phyloP scores from a whole-genome alignment of 768 basidiomycete genomes.

The Mrakia blollopis region DNA sequence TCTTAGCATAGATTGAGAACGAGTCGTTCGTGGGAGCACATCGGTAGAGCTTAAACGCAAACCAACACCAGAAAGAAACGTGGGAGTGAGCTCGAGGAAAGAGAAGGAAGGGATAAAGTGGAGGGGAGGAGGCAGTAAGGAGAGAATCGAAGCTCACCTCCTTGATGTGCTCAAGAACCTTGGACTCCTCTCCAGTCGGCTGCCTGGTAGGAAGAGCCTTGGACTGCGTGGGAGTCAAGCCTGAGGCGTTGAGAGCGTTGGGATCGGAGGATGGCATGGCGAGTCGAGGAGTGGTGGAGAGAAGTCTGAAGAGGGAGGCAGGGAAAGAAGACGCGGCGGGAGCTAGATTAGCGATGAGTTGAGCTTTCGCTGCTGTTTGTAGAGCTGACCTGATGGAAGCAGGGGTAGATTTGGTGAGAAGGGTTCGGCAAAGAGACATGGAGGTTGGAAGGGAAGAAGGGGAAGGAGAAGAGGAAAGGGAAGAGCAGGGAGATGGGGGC shows the following conservation, averaged over 20 bases:
- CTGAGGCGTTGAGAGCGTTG: slow-evolving; percentile 17
- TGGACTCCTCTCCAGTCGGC: slow-evolving; percentile 12
- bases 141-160: slow-evolving; percentile 22
- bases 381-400: not conserved
- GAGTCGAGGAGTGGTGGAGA: not conserved
- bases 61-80: too few relatives aligned
- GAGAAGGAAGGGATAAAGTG: not conserved
- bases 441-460: not conserved
- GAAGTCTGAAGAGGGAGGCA: not conserved
- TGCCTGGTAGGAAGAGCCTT: slow-evolving; percentile 22
- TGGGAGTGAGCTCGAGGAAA: too few relatives aligned
- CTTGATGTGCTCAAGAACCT: slow-evolving; percentile 15
- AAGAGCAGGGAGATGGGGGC: not conserved
- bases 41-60: slow-evolving; percentile 15
- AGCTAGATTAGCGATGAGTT: not conserved
- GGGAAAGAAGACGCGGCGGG: not conserved
- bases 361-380: not conserved
- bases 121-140: not conserved
- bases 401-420: not conserved
- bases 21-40: slow-evolving; percentile 1
- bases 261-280: slow-evolving; percentile 22
- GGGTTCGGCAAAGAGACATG: slow-evolving; percentile 3
- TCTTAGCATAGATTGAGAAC: slow-evolving; percentile 33
- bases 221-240: slow-evolving; percentile 8
- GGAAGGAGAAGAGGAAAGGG: too few relatives aligned